Evolutionary conservation across 768 basidiomycete species (phyloP).

Genomic region (Lyophyllum shimeji): DNA sequence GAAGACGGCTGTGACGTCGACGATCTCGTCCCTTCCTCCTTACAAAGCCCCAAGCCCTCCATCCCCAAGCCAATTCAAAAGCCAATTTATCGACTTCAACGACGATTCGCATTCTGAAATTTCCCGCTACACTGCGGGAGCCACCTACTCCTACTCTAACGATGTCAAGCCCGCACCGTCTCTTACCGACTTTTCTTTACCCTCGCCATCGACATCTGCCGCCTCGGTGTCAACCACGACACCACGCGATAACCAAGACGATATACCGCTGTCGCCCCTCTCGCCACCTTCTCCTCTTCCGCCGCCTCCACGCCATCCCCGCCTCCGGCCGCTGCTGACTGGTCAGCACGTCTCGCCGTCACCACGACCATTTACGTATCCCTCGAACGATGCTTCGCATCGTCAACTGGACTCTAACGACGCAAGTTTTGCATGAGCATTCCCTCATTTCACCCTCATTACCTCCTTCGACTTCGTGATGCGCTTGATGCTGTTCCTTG

Average conservation of each 20-base stretch:
- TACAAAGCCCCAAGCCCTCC: background rate
- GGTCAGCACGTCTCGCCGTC: background rate
- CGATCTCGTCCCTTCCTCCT: background rate
- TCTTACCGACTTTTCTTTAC: background rate
- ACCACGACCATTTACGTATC: slow-evolving; percentile 2
- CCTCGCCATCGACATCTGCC: background rate
- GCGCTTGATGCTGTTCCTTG: background rate
- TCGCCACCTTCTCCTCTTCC: background rate
- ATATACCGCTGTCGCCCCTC: background rate
- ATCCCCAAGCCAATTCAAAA: background rate
- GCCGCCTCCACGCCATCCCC: slow-evolving; percentile 1
- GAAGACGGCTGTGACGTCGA: background rate
- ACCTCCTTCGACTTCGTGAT: background rate
- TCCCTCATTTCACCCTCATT: background rate
- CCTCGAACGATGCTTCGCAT: background rate
- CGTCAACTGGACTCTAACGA: background rate
- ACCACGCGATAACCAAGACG: background rate
- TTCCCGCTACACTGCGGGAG: background rate
- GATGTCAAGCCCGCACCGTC: background rate
- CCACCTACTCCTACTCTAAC: background rate
- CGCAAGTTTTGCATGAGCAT: background rate
- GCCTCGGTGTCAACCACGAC: background rate
- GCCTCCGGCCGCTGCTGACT: background rate
- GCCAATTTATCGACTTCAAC: background rate
- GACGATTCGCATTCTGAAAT: background rate